Conservation (phyloP, 2,329 filamentous ascomycete species). For the Grosmannia clavigera region DNA sequence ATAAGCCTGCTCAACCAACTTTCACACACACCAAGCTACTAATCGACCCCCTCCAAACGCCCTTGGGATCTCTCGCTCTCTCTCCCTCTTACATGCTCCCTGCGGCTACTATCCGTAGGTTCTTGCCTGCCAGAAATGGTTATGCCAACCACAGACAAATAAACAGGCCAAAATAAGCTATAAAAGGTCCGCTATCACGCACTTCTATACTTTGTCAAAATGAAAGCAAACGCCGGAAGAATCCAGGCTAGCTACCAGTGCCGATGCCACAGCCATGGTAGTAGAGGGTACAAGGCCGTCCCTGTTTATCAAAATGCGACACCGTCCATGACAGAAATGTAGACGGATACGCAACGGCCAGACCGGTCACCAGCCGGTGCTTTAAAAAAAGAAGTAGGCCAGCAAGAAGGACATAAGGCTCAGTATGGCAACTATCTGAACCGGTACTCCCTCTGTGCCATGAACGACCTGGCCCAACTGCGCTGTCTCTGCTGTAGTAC, state of each 20-base stretch:
- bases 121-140: background rate
- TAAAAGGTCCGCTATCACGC: background rate
- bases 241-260: background rate
- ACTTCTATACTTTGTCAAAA: background rate
- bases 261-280: background rate
- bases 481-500: constrained; percentile 27
- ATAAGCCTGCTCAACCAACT: background rate
- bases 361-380: background rate
- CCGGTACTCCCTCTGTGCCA: constrained; percentile 65
- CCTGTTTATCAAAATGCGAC: background rate
- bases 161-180: background rate
- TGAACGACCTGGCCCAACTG: constrained; percentile 42
- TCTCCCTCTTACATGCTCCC: background rate
- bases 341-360: background rate
- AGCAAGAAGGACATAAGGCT: constrained; percentile 87
- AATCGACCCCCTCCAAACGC: background rate
- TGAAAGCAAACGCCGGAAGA: background rate
- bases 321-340: background rate
- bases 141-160: background rate
- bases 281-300: background rate
- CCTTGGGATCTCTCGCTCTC: background rate
- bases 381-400: constrained; percentile 87
- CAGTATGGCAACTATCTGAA: constrained; percentile 71
- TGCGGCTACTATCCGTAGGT: no score
- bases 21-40: background rate